Base-by-base conservation (phyloP, 1,139 yeast species). In the Magnusiomyces sp. region DNA sequence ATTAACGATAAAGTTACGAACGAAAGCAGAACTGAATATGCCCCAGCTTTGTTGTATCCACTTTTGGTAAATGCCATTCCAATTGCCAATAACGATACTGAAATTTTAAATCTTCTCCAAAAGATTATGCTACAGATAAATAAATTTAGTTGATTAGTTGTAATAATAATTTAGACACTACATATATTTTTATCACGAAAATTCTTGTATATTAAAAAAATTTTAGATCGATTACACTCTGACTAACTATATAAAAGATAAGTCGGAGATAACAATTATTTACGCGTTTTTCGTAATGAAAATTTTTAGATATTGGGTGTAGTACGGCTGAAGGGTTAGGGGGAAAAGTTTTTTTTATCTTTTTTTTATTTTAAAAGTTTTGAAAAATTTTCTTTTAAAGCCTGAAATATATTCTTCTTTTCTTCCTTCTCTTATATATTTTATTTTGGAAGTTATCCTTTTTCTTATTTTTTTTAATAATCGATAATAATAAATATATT, bases 51-150 rank as follows among this genome's bases (percentile, higher is more conserved):
- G 27, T 29, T 55, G 31, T 56, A 47, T 32, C 53, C 55, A 17
- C 48, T 57, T 19, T 19, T 56, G 14, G 53, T 52, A 9, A 45
- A 43, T 38, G 53, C 59, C 36, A 49, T 57, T 20, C 54, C 59
- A 4, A 54, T 56, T 14, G 56, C 60, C 2, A 47, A 48, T 14
- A 49, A 51, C 36, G 59, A 56, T 39, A 40, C 27, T 43, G 31
- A 32, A 14, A 34, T 48, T 10, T 23, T 48, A 36, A 9, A 27
- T 11, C 36, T 44, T 34, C 20, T 48, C 23, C 50, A 48, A 32
- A 40, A 10, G 27, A 20, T 48, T 16, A 34, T 48, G 44, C 14
- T 44, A 29, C 43, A 43, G 14, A 48, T 48, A 39, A 47, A 47
- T 10, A 33, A 43, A 14, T 43, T 45, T 11, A 31, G 37, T 11